Conservation (phyloP, 495 filamentous ascomycete genomes). For the Aspergillus panamensis region DNA sequence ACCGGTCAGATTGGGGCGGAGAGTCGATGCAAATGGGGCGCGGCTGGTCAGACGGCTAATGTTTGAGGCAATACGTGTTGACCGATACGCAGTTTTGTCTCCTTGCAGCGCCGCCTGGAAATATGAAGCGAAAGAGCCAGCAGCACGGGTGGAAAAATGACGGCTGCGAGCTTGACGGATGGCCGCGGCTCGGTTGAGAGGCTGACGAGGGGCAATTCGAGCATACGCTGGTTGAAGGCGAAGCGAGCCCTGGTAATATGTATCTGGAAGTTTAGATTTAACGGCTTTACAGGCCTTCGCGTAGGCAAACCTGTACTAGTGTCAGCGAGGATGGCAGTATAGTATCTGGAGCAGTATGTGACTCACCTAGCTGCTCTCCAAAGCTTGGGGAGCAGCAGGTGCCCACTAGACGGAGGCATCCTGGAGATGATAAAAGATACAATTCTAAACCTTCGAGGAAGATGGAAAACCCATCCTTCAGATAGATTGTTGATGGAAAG, state of each 20-base stretch:
- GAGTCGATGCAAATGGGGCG: slow-evolving; percentile 83
- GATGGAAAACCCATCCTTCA: slow-evolving; percentile 18
- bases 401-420: slow-evolving; percentile 67
- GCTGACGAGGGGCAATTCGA: slow-evolving; percentile 57
- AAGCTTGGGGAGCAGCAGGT: slow-evolving; percentile 67
- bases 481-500: slow-evolving; percentile 23
- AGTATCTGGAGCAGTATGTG: slow-evolving; percentile 4
- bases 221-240: slow-evolving; percentile 52
- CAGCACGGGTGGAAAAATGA: slow-evolving; percentile 69
- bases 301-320: slow-evolving; percentile 54
- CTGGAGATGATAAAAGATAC: slow-evolving; percentile 26
- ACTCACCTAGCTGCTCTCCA: slow-evolving; percentile 62
- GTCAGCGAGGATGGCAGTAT: slow-evolving; percentile 24
- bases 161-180: slow-evolving; percentile 70
- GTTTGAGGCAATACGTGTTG: slow-evolving; percentile 61
- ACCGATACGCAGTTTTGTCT: slow-evolving; percentile 62
- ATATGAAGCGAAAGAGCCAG: slow-evolving; percentile 60
- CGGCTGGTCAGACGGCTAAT: slow-evolving; percentile 65
- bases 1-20: slow-evolving; percentile 89
- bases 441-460: slow-evolving; percentile 8
- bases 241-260: slow-evolving; percentile 38
- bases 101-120: slow-evolving; percentile 49
- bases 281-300: slow-evolving; percentile 60
- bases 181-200: slow-evolving; percentile 66
- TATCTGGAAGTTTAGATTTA: slow-evolving; percentile 56